A percentile compares a stretch with the other conserved stretches of the same genome.
Conservation (phyloP, 805 yeast species). For the Trichomonascus vanleenenianus region DNA sequence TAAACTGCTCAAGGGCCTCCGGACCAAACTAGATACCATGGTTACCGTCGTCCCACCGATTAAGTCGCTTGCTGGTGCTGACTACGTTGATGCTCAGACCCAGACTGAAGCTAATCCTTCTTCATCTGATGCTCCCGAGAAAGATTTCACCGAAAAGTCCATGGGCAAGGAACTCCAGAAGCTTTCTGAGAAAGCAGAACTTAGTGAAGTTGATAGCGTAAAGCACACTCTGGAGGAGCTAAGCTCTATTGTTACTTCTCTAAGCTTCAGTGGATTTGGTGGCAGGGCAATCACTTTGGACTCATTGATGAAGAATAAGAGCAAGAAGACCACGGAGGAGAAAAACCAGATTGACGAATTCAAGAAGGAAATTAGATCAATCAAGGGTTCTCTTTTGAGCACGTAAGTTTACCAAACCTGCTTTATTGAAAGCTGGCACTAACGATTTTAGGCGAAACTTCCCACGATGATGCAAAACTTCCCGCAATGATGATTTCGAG, state of each 20-base stretch:
- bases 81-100: conserved; percentile 22
- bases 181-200: background rate
- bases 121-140: too few relatives aligned
- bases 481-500: too few relatives aligned
- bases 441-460: background rate
- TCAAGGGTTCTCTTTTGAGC: conserved; percentile 20
- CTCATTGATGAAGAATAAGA: background rate
- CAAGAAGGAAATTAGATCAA: conserved; percentile 19
- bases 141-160: too few relatives aligned
- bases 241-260: conserved; percentile 3
- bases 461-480: background rate
- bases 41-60: conserved; percentile 20
- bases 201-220: conserved; percentile 6
- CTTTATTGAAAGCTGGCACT: too few relatives aligned
- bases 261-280: conserved; percentile 2
- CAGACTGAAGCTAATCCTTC: conserved; percentile 19
- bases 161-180: conserved; percentile 1
- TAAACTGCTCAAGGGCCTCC: conserved; percentile 18
- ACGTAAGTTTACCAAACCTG: too few relatives aligned
- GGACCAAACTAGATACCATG: conserved; percentile 15
- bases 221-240: conserved; percentile 11
- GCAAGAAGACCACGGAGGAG: background rate
- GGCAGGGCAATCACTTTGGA: conserved; percentile 5
- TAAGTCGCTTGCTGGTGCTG: conserved; percentile 8
- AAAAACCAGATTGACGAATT: conserved; percentile 8